These are phyloP conservation scores for Glycyrrhiza uralensis DNA, from an alignment of 306 rosid species.

Conservation along the genomic window DNA sequence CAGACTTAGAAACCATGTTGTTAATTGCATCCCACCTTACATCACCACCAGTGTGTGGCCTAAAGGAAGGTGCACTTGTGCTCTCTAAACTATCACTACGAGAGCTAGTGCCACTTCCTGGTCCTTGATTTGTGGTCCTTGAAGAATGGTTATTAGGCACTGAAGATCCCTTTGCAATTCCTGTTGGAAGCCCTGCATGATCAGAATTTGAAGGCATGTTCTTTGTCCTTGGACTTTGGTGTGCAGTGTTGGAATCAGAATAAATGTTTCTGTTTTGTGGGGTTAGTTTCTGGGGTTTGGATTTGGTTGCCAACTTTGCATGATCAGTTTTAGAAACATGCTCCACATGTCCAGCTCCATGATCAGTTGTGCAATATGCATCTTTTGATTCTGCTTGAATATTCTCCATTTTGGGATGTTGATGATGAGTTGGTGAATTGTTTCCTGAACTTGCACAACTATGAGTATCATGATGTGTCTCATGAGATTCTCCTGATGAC, in stretches of 20 bases:
- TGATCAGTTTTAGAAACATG: conserved; percentile 35
- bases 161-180: conserved; percentile 17
- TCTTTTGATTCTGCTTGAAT: conserved; percentile 24
- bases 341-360: conserved; percentile 24
- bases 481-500: conserved; percentile 32
- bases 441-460: conserved; percentile 33
- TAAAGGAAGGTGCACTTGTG: conserved; percentile 51
- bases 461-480: conserved; percentile 15
- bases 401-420: conserved; percentile 9
- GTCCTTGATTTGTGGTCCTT: conserved; percentile 30
- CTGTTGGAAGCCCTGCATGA: background rate
- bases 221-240: conserved; percentile 34
- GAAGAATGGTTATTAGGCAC: conserved; percentile 28
- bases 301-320: conserved; percentile 6
- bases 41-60: conserved; percentile 91
- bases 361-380: conserved; percentile 16
- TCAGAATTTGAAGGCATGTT: conserved; percentile 37
- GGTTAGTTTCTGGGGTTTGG: conserved; percentile 25
- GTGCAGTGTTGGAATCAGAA: conserved; percentile 25
- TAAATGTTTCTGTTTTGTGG: conserved; percentile 18
- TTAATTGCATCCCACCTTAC: conserved; percentile 78
- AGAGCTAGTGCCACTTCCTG: conserved; percentile 40
- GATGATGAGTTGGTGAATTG: conserved; percentile 19
- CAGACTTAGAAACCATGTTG: conserved; percentile 47
- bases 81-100: conserved; percentile 74